Conservation (phyloP, 768 basidiomycete genomes). For the Suillus paluster region DNA sequence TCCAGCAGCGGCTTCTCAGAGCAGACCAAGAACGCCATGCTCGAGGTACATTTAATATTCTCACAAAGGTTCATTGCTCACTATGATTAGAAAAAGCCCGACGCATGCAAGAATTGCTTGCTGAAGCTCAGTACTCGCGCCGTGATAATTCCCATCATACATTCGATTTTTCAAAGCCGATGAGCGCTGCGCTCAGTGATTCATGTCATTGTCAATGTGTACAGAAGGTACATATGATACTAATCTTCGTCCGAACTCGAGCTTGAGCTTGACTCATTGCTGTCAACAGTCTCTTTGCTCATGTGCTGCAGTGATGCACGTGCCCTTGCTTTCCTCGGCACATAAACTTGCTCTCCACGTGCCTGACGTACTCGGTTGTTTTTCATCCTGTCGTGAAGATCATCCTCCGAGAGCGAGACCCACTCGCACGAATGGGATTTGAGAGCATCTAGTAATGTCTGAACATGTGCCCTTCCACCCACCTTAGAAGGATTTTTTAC, state of each 20-base stretch:
- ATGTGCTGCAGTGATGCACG: background rate
- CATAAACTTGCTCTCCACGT: slow-evolving; percentile 12
- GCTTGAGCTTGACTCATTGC: background rate
- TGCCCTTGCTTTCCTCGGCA: background rate
- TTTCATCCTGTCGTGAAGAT: background rate
- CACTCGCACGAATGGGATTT: slow-evolving; percentile 3
- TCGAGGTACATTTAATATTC: no score
- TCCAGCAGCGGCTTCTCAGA: no score
- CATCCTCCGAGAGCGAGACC: background rate
- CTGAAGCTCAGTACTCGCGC: no score
- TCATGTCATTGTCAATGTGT: background rate
- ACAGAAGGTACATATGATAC: background rate
- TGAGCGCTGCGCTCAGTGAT: background rate
- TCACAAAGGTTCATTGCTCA: no score
- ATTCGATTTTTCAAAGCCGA: background rate
- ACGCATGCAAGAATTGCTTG: background rate
- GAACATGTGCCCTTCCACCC: slow-evolving; percentile 5
- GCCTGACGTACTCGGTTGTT: slow-evolving; percentile 6
- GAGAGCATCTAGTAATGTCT: slow-evolving; percentile 6
- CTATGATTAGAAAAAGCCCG: no score
- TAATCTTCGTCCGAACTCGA: background rate
- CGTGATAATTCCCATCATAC: no score
- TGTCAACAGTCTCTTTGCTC: background rate
- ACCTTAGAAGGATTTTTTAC: slow-evolving; percentile 5
- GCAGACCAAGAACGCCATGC: no score